phyloP scores from a whole-genome alignment of 1,284 basidiomycete species.

The Rhodotorula sp. region DNA sequence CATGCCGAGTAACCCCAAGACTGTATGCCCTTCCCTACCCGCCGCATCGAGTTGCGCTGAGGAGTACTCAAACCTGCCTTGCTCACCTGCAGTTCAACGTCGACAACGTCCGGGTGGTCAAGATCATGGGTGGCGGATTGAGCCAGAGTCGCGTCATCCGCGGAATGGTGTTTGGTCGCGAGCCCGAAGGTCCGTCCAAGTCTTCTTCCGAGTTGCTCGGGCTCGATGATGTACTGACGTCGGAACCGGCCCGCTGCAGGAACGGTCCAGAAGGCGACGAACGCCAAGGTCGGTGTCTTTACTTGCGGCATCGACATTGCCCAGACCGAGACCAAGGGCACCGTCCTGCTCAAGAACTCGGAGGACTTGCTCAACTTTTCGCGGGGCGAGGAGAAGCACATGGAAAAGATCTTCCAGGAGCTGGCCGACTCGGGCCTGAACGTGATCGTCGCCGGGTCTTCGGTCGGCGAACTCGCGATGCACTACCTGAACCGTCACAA shows the following conservation, averaged over 20 bases:
- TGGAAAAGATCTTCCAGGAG: slow-evolving; percentile 97
- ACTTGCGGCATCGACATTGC: slow-evolving; percentile 88
- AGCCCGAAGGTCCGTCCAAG: slow-evolving; percentile 73
- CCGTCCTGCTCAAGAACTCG: slow-evolving; percentile 92
- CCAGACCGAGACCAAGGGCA: slow-evolving; percentile 99
- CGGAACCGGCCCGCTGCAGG: slow-evolving; percentile 53
- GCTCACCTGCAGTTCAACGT: slow-evolving; percentile 71
- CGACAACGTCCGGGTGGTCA: slow-evolving; percentile 96
- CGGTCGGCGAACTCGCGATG: slow-evolving; percentile 90
- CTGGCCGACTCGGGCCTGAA: slow-evolving; percentile 94
- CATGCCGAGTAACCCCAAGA: slow-evolving; percentile 70
- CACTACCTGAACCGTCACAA: slow-evolving; percentile 94
- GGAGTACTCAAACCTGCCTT: background rate
- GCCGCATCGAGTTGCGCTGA: slow-evolving; percentile 23
- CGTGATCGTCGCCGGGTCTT: slow-evolving; percentile 88
- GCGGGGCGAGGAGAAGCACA: slow-evolving; percentile 88
- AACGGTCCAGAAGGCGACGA: slow-evolving; percentile 73
- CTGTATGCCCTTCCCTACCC: slow-evolving; percentile 35
- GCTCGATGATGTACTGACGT: background rate
- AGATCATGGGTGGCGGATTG: slow-evolving; percentile 93
- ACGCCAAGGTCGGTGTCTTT: slow-evolving; percentile 90
- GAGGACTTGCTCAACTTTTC: slow-evolving; percentile 97
- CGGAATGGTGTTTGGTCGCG: slow-evolving; percentile 97
- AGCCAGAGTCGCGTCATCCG: slow-evolving; percentile 81
- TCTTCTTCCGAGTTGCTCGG: too few species aligned